Evolutionary conservation across 768 basidiomycete genomes (phyloP), one percentile per base, ranked within the genome.

Genomic region (Lentinus brumalis): DNA sequence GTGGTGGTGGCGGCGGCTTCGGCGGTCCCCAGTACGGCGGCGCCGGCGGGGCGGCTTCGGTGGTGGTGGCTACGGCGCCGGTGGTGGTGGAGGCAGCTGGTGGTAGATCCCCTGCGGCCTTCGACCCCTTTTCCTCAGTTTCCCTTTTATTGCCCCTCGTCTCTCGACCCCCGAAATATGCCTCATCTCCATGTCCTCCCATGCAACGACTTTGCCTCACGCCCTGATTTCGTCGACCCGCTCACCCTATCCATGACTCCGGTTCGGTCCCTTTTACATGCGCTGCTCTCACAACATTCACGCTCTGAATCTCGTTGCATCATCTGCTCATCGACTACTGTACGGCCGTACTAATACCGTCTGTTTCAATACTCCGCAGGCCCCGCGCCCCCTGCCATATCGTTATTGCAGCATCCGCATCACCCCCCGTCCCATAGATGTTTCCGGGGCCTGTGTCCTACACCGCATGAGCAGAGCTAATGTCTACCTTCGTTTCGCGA

Each of bases 251-350:
- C 56, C 49, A 50, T 51, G 42, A 46, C 41, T 31, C 61, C 46
- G 45, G 29, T 58, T 31, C 26, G 21, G 52, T 66, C 41, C 30
- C 66, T 70, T 73, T 77, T 75, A 38, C 65, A 71, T 81, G 83
- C 83, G 83, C 86, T 86, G 83, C 86, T 86, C 83, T 84, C 82
- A 79, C 74, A 78, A 71, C 66, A 73, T 67, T 65, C 61, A 64
- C 74, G 77, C 75, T 76, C 78, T 78, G 78, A 77, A 80, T 83
- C 83, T 80, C 80, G 79, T 81, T 79, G 76, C 76, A 67, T 56
- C 62, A 67, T 72, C 77, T 77, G 77, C 79, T 79, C 80, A 77
- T 78, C 76, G 74, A 76, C 73, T 75, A 74, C 71, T 69, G 71
- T 64, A 75, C 71, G 74, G 78, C 76, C 72, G 76, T 77, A 75